Evolutionary conservation across 2,329 filamentous ascomycete genomes (phyloP).

Genomic region (Mollisiaceae sp.): DNA sequence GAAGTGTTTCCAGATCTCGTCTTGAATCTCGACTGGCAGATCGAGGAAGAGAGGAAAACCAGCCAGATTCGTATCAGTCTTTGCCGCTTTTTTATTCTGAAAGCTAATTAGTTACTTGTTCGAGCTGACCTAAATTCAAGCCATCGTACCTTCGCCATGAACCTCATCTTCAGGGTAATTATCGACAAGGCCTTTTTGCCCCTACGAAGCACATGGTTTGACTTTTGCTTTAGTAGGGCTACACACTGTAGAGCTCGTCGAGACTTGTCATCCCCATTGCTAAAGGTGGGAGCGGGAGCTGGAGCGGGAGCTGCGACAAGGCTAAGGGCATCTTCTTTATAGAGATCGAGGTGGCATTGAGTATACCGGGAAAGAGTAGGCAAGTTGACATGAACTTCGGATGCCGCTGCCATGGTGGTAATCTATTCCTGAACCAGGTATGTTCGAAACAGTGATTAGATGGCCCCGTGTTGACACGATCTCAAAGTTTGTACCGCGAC

Average conservation of each 20-base stretch:
- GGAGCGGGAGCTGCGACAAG: too few species aligned
- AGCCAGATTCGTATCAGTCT: neutral
- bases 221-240: too few species aligned
- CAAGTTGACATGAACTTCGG: neutral
- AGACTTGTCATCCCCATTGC: neutral
- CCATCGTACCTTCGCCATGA: too few species aligned
- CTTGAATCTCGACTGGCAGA: neutral
- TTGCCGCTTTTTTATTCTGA: neutral
- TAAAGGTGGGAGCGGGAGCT: too few species aligned
- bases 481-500: too few species aligned
- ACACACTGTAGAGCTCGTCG: too few species aligned
- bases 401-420: neutral
- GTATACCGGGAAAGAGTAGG: neutral
- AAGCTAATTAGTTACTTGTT: neutral
- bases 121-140: neutral
- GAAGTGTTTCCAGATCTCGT: constrained; percentile 1
- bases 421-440: neutral
- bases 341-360: neutral
- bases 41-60: neutral
- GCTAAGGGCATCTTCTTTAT: neutral
- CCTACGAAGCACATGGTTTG: too few species aligned
- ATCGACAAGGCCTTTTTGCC: too few species aligned
- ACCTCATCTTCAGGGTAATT: too few species aligned
- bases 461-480: too few species aligned
- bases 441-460: too few species aligned